These are phyloP conservation scores for Trichoderma breve DNA, from an alignment of 2,329 filamentous ascomycete species.

Conservation along the genomic window DNA sequence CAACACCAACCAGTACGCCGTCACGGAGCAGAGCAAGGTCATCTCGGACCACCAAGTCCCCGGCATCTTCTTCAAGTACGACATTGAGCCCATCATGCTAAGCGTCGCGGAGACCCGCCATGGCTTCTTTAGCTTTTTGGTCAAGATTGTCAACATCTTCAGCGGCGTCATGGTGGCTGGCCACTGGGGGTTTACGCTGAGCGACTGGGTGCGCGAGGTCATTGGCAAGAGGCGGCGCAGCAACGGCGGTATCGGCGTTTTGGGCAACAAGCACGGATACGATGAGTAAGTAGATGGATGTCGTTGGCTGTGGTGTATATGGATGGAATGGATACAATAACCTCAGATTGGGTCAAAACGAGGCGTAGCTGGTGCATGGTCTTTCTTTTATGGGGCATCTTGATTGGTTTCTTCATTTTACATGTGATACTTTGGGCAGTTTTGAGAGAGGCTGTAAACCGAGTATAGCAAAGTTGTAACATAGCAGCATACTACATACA, in stretches of 20 bases:
- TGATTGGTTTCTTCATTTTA: not conserved
- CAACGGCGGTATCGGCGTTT: constrained; percentile 47
- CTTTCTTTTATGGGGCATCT: not conserved
- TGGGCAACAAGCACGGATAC: constrained; percentile 47
- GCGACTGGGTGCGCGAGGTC: constrained; percentile 67
- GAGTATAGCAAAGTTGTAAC: not conserved
- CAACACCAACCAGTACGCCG: constrained; percentile 96
- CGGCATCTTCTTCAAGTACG: constrained; percentile 97
- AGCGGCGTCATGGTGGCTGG: constrained; percentile 89
- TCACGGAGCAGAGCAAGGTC: constrained; percentile 78
- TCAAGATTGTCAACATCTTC: constrained; percentile 87
- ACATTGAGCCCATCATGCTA: constrained; percentile 92
- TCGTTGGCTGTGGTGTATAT: not conserved
- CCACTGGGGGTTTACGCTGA: constrained; percentile 87
- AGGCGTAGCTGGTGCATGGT: not conserved
- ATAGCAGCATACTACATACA: not conserved
- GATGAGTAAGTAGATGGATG: constrained; percentile 23
- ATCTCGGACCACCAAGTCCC: constrained; percentile 71
- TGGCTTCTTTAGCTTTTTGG: constrained; percentile 68
- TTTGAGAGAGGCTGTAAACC: not conserved
- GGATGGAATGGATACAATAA: not conserved
- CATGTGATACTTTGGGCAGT: not conserved
- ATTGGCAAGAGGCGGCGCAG: constrained; percentile 48
- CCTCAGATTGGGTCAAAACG: not conserved
- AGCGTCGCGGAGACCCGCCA: constrained; percentile 80